Evolutionary conservation across 179 eudicot genomes (phyloP).

Genomic region (Beta lomatogona): DNA sequence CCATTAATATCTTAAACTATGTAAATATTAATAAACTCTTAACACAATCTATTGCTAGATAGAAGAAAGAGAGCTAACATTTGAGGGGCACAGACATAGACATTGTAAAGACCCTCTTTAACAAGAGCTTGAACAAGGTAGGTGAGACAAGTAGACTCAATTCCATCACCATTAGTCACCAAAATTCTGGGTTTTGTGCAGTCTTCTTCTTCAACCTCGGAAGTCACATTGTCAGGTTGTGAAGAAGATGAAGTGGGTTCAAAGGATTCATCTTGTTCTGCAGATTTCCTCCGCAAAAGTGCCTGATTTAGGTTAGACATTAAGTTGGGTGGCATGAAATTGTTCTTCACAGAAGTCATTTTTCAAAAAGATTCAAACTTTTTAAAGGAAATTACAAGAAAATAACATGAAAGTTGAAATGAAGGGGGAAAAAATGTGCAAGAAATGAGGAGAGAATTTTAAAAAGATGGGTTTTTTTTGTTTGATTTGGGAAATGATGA

Average conservation of each 20-base stretch:
- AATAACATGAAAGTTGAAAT: background rate
- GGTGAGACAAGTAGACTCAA: constrained; percentile 64
- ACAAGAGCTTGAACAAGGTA: constrained; percentile 67
- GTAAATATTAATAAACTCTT: too few relatives aligned
- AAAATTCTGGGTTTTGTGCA: constrained; percentile 55
- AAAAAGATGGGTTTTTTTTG: background rate
- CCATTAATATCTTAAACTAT: too few relatives aligned
- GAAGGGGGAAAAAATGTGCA: background rate
- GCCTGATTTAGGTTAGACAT: constrained; percentile 60
- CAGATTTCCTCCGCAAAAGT: constrained; percentile 41
- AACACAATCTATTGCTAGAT: too few relatives aligned
- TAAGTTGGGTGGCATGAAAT: constrained; percentile 53
- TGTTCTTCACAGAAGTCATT: constrained; percentile 42
- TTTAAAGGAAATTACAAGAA: too few relatives aligned
- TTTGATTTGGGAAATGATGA: background rate
- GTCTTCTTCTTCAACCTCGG: constrained; percentile 30
- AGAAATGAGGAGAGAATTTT: background rate
- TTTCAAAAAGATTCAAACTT: background rate
- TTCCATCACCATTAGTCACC: constrained; percentile 78
- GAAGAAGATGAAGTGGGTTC: constrained; percentile 36
- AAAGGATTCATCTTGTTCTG: constrained; percentile 36
- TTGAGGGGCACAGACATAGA: constrained; percentile 78
- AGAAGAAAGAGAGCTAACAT: constrained; percentile 39
- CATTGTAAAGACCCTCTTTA: constrained; percentile 54
- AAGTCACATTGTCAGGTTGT: constrained; percentile 18